Base-by-base conservation (phyloP, 148 eudicot genomes). In the Spergularia bocconei region DNA sequence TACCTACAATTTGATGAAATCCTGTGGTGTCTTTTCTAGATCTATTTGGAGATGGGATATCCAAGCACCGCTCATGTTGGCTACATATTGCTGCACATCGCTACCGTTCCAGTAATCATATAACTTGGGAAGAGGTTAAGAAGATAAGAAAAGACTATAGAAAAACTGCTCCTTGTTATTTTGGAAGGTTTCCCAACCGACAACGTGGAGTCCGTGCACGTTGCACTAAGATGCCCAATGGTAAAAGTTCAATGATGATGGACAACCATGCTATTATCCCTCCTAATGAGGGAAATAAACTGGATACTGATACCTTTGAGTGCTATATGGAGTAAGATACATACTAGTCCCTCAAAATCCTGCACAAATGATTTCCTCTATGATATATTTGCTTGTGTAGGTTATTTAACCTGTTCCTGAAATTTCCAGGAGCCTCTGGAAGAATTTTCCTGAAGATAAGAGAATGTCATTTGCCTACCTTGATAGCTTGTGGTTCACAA, bases 401-500 rank as follows among this genome's bases (percentile, higher is more conserved):
- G 50, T 17, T 57, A 69, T 71, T 57, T 36, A 47, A n/a, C 39
- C 50, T 29, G 21, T 56, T 44, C 58, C 23, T 70, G 36, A 51
- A 17, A 48, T n/a, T 63, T 73, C 14, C 75, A 91, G 91, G 84
- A 84, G 77, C 53, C 9, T 91, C 29, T 89, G 90, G 97, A 77
- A 71, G 14, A 81, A 79, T 61, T 58, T 82, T 36, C 56, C 90
- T 0, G 83, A 80, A 71, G 89, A 86, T 39, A 85, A 74, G 77
- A 83, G 69, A 73, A 74, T 17, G 36, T 58, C 82, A 61, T 85
- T 88, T 73, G 70, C 84, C 21, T 79, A 78, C 79, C 77, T 91
- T 33, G 97, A 89, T 67, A 79, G 85, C 77, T 79, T 89, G 83
- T 91, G 97, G 97, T 91, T 85, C 67, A 69, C 83, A 10, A 69